These are phyloP conservation scores for Saccharata proteae DNA, from an alignment of 2,329 filamentous ascomycete species.

Conservation along the genomic window DNA sequence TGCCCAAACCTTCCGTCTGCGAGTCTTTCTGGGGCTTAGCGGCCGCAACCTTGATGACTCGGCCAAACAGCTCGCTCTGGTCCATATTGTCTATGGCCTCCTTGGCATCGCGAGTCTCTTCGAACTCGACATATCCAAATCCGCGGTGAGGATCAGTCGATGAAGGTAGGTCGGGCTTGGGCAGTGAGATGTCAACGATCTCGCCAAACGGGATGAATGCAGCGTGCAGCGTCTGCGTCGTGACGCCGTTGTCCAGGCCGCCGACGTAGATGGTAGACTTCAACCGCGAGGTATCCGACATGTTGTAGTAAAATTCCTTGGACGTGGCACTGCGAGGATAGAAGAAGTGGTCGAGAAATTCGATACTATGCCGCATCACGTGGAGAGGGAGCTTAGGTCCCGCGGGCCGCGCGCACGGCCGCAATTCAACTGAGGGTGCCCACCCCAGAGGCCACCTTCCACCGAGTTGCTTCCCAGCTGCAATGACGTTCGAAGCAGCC, in stretches of 20 bases:
- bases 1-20: conserved; percentile 74
- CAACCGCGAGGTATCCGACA: conserved; percentile 73
- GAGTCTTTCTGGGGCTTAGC: conserved; percentile 89
- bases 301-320: conserved; percentile 26
- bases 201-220: conserved; percentile 96
- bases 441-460: too few species aligned
- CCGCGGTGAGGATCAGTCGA: conserved; percentile 72
- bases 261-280: conserved; percentile 91
- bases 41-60: conserved; percentile 79
- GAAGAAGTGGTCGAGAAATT: neutral
- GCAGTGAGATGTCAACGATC: conserved; percentile 80
- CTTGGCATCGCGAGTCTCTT: conserved; percentile 70
- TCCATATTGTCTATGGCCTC: conserved; percentile 99
- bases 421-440: too few species aligned
- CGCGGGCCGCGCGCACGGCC: conserved; percentile 1
- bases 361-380: conserved; percentile 12
- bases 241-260: conserved; percentile 71
- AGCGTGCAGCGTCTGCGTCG: conserved; percentile 62
- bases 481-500: too few species aligned
- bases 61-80: conserved; percentile 85
- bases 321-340: too few species aligned
- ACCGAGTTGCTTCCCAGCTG: too few species aligned
- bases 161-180: conserved; percentile 74
- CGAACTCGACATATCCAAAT: conserved; percentile 94
- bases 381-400: conserved; percentile 4